Evolutionary conservation across 1,139 yeast species (phyloP), one percentile per base, ranked within the genome.

Genomic region (Taphrina pruni): DNA sequence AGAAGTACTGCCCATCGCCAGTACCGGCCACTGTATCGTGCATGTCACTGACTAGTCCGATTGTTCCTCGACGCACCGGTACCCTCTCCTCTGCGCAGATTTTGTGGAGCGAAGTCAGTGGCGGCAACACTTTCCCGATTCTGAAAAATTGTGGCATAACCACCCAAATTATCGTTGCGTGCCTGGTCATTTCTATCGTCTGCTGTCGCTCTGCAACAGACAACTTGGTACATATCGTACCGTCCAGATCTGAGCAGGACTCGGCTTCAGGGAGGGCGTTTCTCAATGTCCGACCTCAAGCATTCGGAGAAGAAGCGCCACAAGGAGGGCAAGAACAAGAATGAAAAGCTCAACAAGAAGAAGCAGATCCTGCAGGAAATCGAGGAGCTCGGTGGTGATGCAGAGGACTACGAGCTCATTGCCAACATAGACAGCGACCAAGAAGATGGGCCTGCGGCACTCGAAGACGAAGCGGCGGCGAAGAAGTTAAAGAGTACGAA

Each of bases 301-400:
- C 41, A 64, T 32, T n/a, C 32, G 36, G 67, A 64, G 61, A 54
- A 41, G 58, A 50, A 41, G 64, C 64, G 69, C 20, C 56, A 65
- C 45, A 57, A 58, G 12, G 56, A 50, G 57, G 50, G 48, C 43
- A 65, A 65, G 46, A n/a, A 38, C 46, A 50, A 57, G 57, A 58
- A 56, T 36, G 54, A 46, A 1, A 35, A 57, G 26, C 64, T 50
- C 14, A 51, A 43, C 48, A 57, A 54, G 57, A 35, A 54, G 57
- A 48, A 69, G 26, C 56, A 51, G 26, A 57, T 73, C 43, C 65
- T 72, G 69, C 68, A 71, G 62, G 78, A 75, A 50, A 70, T 76
- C 56, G 73, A 72, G 58, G 84, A 84, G 6, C 79, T 88, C 32
- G 93, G 93, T 35, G 94, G 92, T 9, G 81, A 87, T 21, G 88